phyloP scores from a whole-genome alignment of 257 asterid genomes.

The Solanum bukasovii region DNA sequence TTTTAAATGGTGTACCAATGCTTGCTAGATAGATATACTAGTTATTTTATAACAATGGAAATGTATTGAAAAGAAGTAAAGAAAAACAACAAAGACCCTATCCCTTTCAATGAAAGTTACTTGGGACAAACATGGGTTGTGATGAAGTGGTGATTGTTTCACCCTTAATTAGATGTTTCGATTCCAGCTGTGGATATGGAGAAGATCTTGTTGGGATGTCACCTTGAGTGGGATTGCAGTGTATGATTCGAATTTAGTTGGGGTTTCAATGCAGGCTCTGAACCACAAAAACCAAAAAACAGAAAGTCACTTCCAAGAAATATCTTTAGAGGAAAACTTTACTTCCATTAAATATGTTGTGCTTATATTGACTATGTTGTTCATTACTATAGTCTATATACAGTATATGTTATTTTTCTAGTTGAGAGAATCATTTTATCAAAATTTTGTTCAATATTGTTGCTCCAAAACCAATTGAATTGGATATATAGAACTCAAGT shows the following conservation, averaged over 20 bases:
- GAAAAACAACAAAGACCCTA: too few relatives aligned
- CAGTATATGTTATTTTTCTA: neutral
- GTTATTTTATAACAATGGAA: too few relatives aligned
- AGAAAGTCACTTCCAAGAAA: neutral
- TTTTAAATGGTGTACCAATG: too few relatives aligned
- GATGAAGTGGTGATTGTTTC: too few relatives aligned
- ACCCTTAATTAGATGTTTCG: too few relatives aligned
- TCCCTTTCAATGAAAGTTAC: too few relatives aligned
- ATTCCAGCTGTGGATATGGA: neutral
- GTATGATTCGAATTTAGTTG: neutral
- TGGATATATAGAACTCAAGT: neutral
- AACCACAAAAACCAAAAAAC: neutral
- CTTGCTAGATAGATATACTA: too few relatives aligned
- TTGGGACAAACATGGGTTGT: too few relatives aligned
- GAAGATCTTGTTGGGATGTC: neutral
- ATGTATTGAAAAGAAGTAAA: too few relatives aligned
- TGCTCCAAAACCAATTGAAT: neutral
- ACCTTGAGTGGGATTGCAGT: accelerated
- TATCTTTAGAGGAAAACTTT: neutral
- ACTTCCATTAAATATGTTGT: neutral
- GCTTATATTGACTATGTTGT: neutral
- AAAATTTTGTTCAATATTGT: too few relatives aligned
- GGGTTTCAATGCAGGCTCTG: accelerated
- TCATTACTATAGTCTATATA: neutral
- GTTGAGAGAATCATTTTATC: neutral